Evolutionary conservation across 495 filamentous ascomycete species (phyloP).

Genomic region (Halenospora varia): DNA sequence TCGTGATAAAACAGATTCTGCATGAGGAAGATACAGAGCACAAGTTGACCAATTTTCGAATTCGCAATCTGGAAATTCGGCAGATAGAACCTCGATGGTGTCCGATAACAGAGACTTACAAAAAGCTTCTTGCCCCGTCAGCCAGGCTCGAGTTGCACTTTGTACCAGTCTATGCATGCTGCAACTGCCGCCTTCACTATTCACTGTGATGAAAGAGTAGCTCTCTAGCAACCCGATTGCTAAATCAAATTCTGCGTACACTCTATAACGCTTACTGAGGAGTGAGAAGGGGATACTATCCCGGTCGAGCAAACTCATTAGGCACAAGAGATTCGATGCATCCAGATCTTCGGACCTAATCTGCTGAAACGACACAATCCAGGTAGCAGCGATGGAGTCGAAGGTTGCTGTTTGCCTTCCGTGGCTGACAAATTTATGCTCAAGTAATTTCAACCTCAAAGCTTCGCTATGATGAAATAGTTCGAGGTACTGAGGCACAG

Average conservation of each 20-base stretch:
- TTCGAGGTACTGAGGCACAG: constrained; percentile 20
- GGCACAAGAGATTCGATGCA: constrained; percentile 25
- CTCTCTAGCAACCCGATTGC: constrained; percentile 34
- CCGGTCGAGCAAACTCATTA: constrained; percentile 30
- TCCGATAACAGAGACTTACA: not conserved
- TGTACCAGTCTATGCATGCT: constrained; percentile 46
- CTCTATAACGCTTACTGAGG: not conserved
- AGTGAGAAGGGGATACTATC: constrained; percentile 29
- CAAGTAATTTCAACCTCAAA: constrained; percentile 4
- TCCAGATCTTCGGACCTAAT: constrained; percentile 24
- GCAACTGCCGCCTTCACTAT: constrained; percentile 18
- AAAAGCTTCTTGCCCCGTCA: constrained; percentile 9
- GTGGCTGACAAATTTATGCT: constrained; percentile 10
- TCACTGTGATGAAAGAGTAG: constrained; percentile 35
- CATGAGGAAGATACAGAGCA: constrained; percentile 4
- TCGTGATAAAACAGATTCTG: not conserved
- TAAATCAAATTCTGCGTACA: not conserved
- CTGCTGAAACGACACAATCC: constrained; percentile 43
- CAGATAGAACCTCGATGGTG: not conserved
- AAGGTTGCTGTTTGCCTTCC: constrained; percentile 21
- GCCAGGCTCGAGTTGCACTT: constrained; percentile 37
- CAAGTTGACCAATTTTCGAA: not conserved
- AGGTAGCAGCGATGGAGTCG: constrained; percentile 39
- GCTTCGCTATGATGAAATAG: constrained; percentile 4
- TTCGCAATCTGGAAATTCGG: constrained; percentile 1